Evolutionary conservation across 2,329 filamentous ascomycete genomes (phyloP), one percentile per base, ranked within the genome.

Genomic region (Clarireedia homoeocarpa): DNA sequence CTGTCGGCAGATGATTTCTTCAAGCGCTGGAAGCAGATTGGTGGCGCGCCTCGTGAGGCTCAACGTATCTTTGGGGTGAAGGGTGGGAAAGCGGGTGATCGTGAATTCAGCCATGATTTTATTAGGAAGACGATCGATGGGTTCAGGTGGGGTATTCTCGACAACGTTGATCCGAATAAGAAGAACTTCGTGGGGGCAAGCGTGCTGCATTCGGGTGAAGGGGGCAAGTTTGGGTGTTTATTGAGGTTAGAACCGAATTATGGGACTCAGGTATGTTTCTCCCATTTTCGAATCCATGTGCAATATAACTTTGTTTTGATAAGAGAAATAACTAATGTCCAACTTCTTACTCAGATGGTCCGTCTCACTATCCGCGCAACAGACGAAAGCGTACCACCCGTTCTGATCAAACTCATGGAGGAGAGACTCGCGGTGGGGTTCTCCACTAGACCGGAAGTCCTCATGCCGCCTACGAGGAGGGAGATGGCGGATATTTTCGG

Each of bases 1-100:
- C 77, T 99, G 40, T 82, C 82, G 6, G 84, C 86, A 0, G 94
- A 99, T 52, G 94, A 99, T 69, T 99, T 97, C 73, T 99, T 99
- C 81, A 96, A 95, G 77, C 81, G 95, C 51, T 99, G 94, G 94
- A 95, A 96, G 77, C 94, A 99, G 73, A 97, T 99, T 65, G 94
- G 94, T 12, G 90, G 88, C 5, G 83, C 83, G 1, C 86, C 91
- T 1, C 82, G 95, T 30, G 95, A 99, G 71, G 85, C 89, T 0
- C 94, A 99, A 70, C 81, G 81, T 48, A 90, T 97, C 34, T 95
- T 99, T 71, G 84, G 85, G 0, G 70, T 92, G 10, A 72, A 75
- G 1, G 70, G 70, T 1, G 78, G 77, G 27, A 77, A 73, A 61
- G 78, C 80, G 55, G 78, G 77, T 15, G 77, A 78, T 12, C 76